Conservation (phyloP, 2,329 filamentous ascomycete genomes). For the Talaromyces amestolkiae region DNA sequence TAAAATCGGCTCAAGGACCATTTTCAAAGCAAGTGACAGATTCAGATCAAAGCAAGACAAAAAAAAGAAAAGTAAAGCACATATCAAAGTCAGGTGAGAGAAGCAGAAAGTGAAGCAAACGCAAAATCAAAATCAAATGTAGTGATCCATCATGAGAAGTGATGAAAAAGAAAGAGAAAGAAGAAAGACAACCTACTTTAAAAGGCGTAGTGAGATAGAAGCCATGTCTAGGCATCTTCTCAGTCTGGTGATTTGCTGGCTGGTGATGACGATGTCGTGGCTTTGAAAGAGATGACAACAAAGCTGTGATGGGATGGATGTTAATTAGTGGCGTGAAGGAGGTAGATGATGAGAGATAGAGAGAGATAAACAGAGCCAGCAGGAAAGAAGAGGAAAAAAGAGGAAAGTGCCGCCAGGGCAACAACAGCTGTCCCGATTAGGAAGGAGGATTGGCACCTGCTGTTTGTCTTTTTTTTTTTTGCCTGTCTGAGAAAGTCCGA, state of each 20-base stretch:
- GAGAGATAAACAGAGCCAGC: conserved; percentile 5
- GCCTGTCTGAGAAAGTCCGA: not conserved
- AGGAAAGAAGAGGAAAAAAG: conserved; percentile 11
- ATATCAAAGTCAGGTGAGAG: not conserved
- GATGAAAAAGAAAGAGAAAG: not conserved
- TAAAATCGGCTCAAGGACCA: not conserved
- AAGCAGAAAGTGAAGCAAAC: not conserved
- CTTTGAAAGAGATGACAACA: not conserved
- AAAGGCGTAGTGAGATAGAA: not conserved
- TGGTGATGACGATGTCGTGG: not conserved
- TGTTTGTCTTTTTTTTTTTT: not conserved
- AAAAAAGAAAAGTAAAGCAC: not conserved
- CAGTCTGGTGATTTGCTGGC: not conserved
- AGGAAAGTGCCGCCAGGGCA: not conserved
- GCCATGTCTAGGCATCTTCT: not conserved
- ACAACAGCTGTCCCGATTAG: not conserved
- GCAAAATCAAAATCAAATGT: not conserved
- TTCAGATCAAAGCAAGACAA: not conserved
- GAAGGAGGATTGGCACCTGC: not conserved
- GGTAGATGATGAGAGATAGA: conserved; percentile 1
- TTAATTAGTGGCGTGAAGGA: not conserved
- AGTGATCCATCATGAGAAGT: not conserved
- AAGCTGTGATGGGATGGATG: not conserved
- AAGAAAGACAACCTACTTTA: not conserved
- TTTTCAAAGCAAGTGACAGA: not conserved